Evolutionary conservation across 116 monocot species (phyloP).

Genomic region (Dioscorea cayenensis): DNA sequence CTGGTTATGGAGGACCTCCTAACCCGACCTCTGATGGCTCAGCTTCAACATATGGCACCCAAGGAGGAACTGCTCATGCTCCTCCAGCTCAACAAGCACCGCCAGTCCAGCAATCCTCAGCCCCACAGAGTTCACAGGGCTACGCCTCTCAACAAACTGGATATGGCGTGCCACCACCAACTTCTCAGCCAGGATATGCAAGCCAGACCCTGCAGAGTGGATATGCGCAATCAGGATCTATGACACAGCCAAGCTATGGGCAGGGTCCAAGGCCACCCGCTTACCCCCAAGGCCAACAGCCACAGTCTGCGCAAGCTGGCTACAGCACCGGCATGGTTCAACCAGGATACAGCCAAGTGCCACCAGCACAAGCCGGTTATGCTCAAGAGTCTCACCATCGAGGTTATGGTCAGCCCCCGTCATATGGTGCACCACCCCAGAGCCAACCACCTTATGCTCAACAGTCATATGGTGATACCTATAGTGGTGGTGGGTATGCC

Average conservation of each 20-base stretch:
- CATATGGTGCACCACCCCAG: conserved; percentile 21
- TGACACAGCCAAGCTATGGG: conserved; percentile 31
- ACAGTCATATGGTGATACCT: conserved; percentile 23
- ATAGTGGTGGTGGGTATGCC: conserved; percentile 24
- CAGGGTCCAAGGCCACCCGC: conserved; percentile 36
- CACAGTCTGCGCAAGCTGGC: conserved; percentile 19
- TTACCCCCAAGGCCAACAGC: conserved; percentile 28
- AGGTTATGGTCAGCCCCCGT: conserved; percentile 32
- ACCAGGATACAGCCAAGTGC: conserved; percentile 28
- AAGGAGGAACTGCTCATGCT: conserved; percentile 16
- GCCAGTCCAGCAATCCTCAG: conserved; percentile 22
- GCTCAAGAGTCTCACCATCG: conserved; percentile 9
- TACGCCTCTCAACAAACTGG: conserved; percentile 31
- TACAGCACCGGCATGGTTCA: conserved; percentile 10
- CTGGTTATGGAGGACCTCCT: conserved; percentile 25
- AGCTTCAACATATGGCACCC: conserved; percentile 26
- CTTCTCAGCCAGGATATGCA: conserved; percentile 37
- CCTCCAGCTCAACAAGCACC: conserved; percentile 22
- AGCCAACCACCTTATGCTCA: conserved; percentile 30
- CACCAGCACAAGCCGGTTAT: conserved; percentile 23
- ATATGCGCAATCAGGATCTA: conserved; percentile 23
- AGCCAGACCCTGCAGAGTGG: conserved; percentile 22
- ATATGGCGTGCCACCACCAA: conserved; percentile 13
- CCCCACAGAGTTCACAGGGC: conserved; percentile 13
- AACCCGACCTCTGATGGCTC: conserved; percentile 41